These are phyloP conservation scores for Epichloe baconii DNA, from an alignment of 2,329 filamentous ascomycete species.

Conservation along the genomic window DNA sequence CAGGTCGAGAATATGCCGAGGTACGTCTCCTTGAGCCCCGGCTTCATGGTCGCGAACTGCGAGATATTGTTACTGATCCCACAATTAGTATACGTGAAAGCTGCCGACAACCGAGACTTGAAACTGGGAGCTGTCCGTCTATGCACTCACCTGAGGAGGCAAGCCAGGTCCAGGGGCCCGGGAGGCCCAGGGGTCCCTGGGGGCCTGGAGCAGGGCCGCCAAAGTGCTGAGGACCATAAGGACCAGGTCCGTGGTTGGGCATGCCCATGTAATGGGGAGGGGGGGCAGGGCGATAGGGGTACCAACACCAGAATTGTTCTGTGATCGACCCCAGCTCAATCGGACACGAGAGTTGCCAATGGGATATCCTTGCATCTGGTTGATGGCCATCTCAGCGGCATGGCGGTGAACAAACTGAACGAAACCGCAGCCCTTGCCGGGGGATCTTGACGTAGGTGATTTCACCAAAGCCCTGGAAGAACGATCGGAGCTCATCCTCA, in stretches of 20 bases:
- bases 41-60: too few relatives aligned
- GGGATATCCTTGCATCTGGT: conserved; percentile 99
- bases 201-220: conserved; percentile 24
- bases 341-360: conserved; percentile 98
- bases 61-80: background rate
- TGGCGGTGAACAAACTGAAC: conserved; percentile 99
- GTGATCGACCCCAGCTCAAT: conserved; percentile 91
- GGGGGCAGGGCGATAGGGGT: conserved; percentile 95
- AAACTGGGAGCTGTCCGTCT: background rate
- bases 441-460: conserved; percentile 99
- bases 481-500: conserved; percentile 97
- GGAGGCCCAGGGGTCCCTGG: conserved; percentile 24
- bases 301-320: conserved; percentile 98
- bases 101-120: background rate
- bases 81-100: background rate
- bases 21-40: too few relatives aligned
- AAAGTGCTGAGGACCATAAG: conserved; percentile 27
- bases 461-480: conserved; percentile 99
- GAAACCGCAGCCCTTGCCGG: conserved; percentile 97
- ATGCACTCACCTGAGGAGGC: conserved; percentile 25
- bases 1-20: background rate
- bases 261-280: conserved; percentile 41
- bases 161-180: conserved; percentile 23
- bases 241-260: conserved; percentile 29
- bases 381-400: conserved; percentile 99